Conservation (phyloP, 2,329 filamentous ascomycete genomes). For the Trichoderma atroviride region DNA sequence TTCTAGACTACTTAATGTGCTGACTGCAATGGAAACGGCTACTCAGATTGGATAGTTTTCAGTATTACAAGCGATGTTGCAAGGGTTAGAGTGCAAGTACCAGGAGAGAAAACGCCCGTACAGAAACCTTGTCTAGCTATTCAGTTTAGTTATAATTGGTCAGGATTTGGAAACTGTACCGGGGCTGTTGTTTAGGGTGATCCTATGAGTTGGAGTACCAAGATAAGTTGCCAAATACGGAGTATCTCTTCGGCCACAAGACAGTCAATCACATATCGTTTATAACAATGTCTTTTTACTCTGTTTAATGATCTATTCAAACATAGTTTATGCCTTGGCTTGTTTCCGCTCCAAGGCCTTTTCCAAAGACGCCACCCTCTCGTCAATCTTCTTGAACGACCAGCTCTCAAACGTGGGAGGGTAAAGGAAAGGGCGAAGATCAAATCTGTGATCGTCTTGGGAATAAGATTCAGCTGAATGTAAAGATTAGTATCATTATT, state of each 20-base stretch:
- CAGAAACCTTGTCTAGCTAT: background rate
- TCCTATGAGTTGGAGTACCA: background rate
- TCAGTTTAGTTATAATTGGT: background rate
- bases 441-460: slow-evolving; percentile 37
- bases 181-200: background rate
- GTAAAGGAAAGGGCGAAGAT: slow-evolving; percentile 33
- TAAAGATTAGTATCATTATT: background rate
- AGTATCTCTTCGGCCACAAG: background rate
- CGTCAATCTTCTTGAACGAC: slow-evolving; percentile 46
- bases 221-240: background rate
- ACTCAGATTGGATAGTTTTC: background rate
- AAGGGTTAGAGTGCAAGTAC: background rate
- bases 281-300: background rate
- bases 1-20: background rate
- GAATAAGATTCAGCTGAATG: slow-evolving; percentile 26
- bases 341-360: slow-evolving; percentile 27
- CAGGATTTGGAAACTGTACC: background rate
- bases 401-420: slow-evolving; percentile 40
- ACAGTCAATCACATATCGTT: background rate
- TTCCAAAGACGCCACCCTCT: slow-evolving; percentile 40
- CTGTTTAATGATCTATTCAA: background rate
- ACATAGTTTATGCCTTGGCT: background rate
- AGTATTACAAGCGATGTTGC: background rate
- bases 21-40: too few relatives aligned
- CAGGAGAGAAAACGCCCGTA: background rate